phyloP scores from a whole-genome alignment of 768 basidiomycete species.

The Aureoboletus auriporus region DNA sequence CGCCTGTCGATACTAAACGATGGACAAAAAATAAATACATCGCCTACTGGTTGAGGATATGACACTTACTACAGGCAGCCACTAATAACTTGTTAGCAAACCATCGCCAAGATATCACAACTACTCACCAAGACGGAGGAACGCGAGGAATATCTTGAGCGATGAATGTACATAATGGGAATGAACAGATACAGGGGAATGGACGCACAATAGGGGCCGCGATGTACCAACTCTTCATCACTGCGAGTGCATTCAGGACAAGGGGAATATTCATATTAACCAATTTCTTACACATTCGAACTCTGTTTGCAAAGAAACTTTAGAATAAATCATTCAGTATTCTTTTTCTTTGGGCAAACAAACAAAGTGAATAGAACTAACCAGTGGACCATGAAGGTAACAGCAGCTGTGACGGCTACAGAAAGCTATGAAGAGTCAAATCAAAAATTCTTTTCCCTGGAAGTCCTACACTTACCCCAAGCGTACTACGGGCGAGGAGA shows the following conservation, averaged over 20 bases:
- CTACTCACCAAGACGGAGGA: conserved; percentile 30
- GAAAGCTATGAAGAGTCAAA: conserved; percentile 19
- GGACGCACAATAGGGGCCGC: conserved; percentile 27
- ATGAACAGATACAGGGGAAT: background rate
- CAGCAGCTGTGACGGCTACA: conserved; percentile 26
- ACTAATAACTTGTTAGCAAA: conserved; percentile 18
- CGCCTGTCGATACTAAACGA: conserved; percentile 27
- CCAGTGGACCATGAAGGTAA: conserved; percentile 35
- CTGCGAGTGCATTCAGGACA: conserved; percentile 12
- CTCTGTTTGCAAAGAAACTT: conserved; percentile 33
- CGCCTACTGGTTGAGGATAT: background rate
- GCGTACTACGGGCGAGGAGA: conserved; percentile 10
- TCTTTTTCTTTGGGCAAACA: background rate
- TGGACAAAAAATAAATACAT: background rate
- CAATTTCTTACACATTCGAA: conserved; percentile 28
- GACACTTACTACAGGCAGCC: conserved; percentile 26
- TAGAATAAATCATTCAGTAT: background rate
- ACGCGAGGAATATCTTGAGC: conserved; percentile 27
- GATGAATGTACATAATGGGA: background rate
- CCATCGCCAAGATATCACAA: background rate
- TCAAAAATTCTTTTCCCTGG: background rate
- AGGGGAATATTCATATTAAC: too few species aligned
- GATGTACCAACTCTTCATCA: conserved; percentile 31
- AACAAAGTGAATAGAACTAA: conserved; percentile 1
- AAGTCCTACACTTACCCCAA: conserved; percentile 18